These are phyloP conservation scores for Amauroascus verrucosus DNA, from an alignment of 2,329 filamentous ascomycete species.

Conservation along the genomic window DNA sequence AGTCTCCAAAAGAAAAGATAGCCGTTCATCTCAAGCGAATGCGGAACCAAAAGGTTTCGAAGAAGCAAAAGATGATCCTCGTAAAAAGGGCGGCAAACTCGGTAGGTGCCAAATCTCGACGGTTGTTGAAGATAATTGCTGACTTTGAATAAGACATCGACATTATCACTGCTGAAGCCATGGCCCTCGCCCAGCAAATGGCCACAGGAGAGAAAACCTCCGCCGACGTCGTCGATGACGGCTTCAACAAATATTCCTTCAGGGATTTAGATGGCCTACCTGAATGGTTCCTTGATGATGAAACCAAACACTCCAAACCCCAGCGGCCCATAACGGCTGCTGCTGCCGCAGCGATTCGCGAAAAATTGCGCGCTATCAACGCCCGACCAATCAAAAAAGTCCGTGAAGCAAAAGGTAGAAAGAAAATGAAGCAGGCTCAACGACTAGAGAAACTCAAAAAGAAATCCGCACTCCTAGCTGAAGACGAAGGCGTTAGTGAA, in stretches of 20 bases:
- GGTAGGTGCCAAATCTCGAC: constrained; percentile 28
- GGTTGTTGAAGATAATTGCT: not conserved
- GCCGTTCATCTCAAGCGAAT: constrained; percentile 31
- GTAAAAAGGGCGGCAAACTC: constrained; percentile 35
- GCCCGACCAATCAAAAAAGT: constrained; percentile 99
- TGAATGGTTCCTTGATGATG: constrained; percentile 97
- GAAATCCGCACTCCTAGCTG: constrained; percentile 83
- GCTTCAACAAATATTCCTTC: constrained; percentile 86
- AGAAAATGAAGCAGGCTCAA: constrained; percentile 92
- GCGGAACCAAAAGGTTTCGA: constrained; percentile 19
- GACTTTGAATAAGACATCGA: constrained; percentile 60
- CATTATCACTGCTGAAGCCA: constrained; percentile 98
- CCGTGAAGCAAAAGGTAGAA: constrained; percentile 85
- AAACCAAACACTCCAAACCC: constrained; percentile 67
- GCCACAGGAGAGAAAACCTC: constrained; percentile 74
- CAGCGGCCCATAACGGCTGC: constrained; percentile 87
- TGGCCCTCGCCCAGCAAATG: constrained; percentile 89
- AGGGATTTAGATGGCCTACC: constrained; percentile 85
- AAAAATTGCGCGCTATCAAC: constrained; percentile 85
- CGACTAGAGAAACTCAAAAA: constrained; percentile 88
- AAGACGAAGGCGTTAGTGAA: constrained; percentile 87
- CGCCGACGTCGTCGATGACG: constrained; percentile 74
- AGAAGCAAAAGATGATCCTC: constrained; percentile 28
- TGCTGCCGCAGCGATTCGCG: constrained; percentile 82
- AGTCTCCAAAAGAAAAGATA: constrained; percentile 14